A percentile compares a stretch with the other conserved stretches of the same genome.
Evolutionary conservation across 306 rosid species (phyloP).

Genomic region (Cucumis melo): DNA sequence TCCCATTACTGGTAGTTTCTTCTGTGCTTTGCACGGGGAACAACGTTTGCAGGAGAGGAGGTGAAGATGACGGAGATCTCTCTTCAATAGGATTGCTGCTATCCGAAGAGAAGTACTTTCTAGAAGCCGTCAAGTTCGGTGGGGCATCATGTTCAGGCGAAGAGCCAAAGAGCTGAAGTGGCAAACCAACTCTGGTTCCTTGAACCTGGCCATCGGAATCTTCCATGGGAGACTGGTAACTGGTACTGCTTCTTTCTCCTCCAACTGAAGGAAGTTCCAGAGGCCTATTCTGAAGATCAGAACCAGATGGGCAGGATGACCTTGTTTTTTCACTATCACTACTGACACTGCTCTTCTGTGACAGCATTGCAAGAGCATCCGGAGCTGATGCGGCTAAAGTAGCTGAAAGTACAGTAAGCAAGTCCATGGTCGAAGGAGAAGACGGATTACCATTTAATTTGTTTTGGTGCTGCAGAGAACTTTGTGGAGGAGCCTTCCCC

Average conservation of each 20-base stretch:
- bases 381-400: slow-evolving; percentile 48
- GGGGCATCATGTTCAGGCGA: slow-evolving; percentile 44
- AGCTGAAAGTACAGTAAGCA: slow-evolving; percentile 66
- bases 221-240: slow-evolving; percentile 68
- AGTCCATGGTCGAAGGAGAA: slow-evolving; percentile 53
- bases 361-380: slow-evolving; percentile 24
- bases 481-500: slow-evolving; percentile 27
- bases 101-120: slow-evolving; percentile 78
- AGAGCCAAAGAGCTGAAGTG: slow-evolving; percentile 67
- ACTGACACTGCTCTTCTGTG: slow-evolving; percentile 53
- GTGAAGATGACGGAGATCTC: slow-evolving; percentile 71
- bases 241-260: slow-evolving; percentile 76
- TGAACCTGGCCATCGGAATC: slow-evolving; percentile 57
- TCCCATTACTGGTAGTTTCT: slow-evolving; percentile 30
- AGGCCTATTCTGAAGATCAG: slow-evolving; percentile 22
- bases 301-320: slow-evolving; percentile 23
- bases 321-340: slow-evolving; percentile 54
- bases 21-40: slow-evolving; percentile 45
- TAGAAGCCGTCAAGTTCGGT: slow-evolving; percentile 37
- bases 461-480: slow-evolving; percentile 26
- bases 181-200: slow-evolving; percentile 46
- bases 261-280: slow-evolving; percentile 41
- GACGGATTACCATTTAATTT: slow-evolving; percentile 39
- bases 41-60: slow-evolving; percentile 47
- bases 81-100: slow-evolving; percentile 76